Base-by-base conservation (phyloP, 192 early-diverging fungal genomes). In the Lobosporangium transversale region DNA sequence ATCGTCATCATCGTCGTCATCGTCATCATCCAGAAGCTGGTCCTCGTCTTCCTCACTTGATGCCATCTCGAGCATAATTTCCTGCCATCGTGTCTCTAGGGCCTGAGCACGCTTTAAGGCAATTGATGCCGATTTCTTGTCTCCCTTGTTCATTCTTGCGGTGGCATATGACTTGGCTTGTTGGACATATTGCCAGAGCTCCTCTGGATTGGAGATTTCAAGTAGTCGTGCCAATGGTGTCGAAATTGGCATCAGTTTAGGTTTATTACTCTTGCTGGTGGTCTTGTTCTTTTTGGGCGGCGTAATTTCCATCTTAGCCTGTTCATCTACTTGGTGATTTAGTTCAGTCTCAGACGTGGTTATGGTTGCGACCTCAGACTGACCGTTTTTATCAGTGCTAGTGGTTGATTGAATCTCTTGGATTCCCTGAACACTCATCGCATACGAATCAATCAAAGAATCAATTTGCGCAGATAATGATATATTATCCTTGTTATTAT, bases 131-230 rank as follows among this genome's bases (percentile, higher is more conserved):
- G 73, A 76, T 12, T 65, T 52, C 43, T 76, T 76, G 30, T 76
- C 73, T 1, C 73, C 64, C 45, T 76, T 76, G 65, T 67, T 76
- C 73, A 76, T 76, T 27, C 57, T 45, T 2, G 73, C 59, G 7
- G 73, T 62, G 9, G 73, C 73, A 62, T 67, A 76, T 10, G 57
- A 62, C 65, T 76, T 76, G 15, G 73, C 73, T 27, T 76, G 73
- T 27, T 76, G 73, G 21, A 67, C 73, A 58, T 76, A 76, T 17
- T 54, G 53, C 73, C 73, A 76, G 17, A 76, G 36, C 37, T 76
- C 73, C 0, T 76, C 73, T 9, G 73, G 55, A 21, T 76, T 67
- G 14, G 31, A 21, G 20, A 76, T 45, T 20, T 55, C 15, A 12
- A 76, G 64, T 1, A 76, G 17, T 14, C 55, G 54, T 9, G 73